Evolutionary conservation across 2,329 filamentous ascomycete species (phyloP).

Genomic region (Alternaria gansuensis): DNA sequence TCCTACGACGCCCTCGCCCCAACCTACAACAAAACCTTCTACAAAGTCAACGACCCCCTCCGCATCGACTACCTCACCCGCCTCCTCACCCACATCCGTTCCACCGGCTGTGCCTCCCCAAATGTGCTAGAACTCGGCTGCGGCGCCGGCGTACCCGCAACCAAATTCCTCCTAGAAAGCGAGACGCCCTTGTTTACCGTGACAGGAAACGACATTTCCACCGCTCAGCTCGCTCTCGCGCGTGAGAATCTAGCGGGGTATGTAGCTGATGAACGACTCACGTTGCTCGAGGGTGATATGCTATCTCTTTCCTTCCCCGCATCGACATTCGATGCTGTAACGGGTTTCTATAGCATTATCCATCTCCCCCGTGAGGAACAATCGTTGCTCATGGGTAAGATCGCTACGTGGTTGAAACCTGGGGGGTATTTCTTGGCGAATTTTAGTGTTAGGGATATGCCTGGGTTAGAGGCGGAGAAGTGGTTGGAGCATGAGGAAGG

Average conservation of each 20-base stretch:
- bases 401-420: slow-evolving; percentile 61
- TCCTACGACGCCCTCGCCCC: slow-evolving; percentile 47
- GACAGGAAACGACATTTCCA: slow-evolving; percentile 57
- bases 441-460: slow-evolving; percentile 50
- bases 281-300: slow-evolving; percentile 56
- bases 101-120: neutral
- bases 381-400: slow-evolving; percentile 55
- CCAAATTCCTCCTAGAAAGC: slow-evolving; percentile 35
- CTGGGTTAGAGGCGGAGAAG: slow-evolving; percentile 21
- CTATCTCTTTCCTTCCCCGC: slow-evolving; percentile 48
- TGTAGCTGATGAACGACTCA: slow-evolving; percentile 15
- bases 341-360: slow-evolving; percentile 65
- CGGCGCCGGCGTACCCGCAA: slow-evolving; percentile 44
- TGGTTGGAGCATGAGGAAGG: slow-evolving; percentile 51
- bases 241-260: slow-evolving; percentile 26
- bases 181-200: slow-evolving; percentile 37
- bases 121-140: slow-evolving; percentile 42
- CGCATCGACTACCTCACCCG: slow-evolving; percentile 35
- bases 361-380: slow-evolving; percentile 65
- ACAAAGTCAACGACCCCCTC: slow-evolving; percentile 29
- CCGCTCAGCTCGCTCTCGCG: slow-evolving; percentile 52
- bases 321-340: slow-evolving; percentile 58
- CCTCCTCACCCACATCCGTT: slow-evolving; percentile 27
- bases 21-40: slow-evolving; percentile 35
- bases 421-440: slow-evolving; percentile 57